Evolutionary conservation across 257 asterid genomes (phyloP), one percentile per base, ranked within the genome.

Genomic region (Phtheirospermum japonicum): DNA sequence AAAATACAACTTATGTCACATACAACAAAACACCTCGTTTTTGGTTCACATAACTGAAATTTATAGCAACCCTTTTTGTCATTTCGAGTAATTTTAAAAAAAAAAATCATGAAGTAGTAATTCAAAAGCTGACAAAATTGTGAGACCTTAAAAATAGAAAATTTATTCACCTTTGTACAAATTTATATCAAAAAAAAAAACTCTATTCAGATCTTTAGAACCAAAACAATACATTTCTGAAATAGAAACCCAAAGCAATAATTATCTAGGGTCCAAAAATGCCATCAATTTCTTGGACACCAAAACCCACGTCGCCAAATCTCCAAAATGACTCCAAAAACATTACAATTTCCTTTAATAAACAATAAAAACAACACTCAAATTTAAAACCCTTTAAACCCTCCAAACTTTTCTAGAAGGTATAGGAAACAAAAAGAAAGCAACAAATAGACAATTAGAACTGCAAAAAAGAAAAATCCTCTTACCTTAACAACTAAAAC

Each of bases 401-500:
- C 56, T 52, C 63, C 36, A 9, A 23, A 32, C 26, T 31, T 34
- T 54, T 33, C 63, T 37, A 8, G 67, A 42, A 32, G 17, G 3
- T 3, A 23, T 23, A 23, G n/a, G n/a, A n/a, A n/a, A n/a, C n/a
- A n/a, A n/a, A n/a, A n/a, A 69, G 31, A 8, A 37, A 30, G 33
- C 9, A 51, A 30, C n/a, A 23, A 57, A 19, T 20, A 20, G 17
- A 39, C 43, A 17, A 28, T 19, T 23, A 14, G 7, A 26, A n/a
- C 30, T 14, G 32, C 43, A 56, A 9, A 51, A 14, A 1, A 36
- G 50, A 37, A 1, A n/a, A n/a, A n/a, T n/a, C n/a, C n/a, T 54
- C 36, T 13, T 16, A 17, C 61, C 48, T 63, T 6, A 58, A 39
- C 46, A 64, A 14, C 18, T 2, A 64, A 34, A 73, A 54, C 76